Conservation (phyloP, 768 basidiomycete species). For the Boletus rex-veris region DNA sequence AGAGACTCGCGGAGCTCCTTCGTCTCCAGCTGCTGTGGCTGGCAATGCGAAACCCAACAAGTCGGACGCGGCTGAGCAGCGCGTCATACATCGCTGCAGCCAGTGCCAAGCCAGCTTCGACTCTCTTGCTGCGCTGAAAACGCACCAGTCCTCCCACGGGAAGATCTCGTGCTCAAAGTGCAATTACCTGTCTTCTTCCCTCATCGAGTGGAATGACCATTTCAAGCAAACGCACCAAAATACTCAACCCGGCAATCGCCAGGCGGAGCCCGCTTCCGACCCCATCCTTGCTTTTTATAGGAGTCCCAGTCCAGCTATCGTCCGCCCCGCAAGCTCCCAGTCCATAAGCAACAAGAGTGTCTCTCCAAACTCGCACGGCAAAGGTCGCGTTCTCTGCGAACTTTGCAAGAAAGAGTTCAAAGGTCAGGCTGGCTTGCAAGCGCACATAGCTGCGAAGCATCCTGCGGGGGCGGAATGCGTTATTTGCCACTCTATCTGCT, state of each 20-base stretch:
- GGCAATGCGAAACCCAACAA: neutral
- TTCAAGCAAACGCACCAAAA: constrained; percentile 21
- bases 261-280: constrained; percentile 5
- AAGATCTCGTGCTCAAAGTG: constrained; percentile 27
- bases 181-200: constrained; percentile 15
- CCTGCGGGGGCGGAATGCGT: constrained; percentile 18
- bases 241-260: constrained; percentile 2
- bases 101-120: constrained; percentile 19
- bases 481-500: constrained; percentile 24
- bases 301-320: constrained; percentile 13
- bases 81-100: constrained; percentile 12
- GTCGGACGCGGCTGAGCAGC: constrained; percentile 1
- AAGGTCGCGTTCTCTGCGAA: constrained; percentile 13
- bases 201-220: constrained; percentile 28
- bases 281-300: constrained; percentile 2
- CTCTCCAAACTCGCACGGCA: constrained; percentile 2
- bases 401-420: constrained; percentile 25
- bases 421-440: constrained; percentile 19
- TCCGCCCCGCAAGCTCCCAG: constrained; percentile 18
- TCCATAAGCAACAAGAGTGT: constrained; percentile 6
- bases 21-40: neutral
- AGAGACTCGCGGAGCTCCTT: constrained; percentile 2
- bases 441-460: constrained; percentile 25
- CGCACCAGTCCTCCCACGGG: constrained; percentile 18
- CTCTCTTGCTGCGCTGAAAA: constrained; percentile 17